Percentiles rank a stretch among this genome's conserved stretches.
phyloP scores from a whole-genome alignment of 129 eudicot genomes.

The Cynara cardunculus region DNA sequence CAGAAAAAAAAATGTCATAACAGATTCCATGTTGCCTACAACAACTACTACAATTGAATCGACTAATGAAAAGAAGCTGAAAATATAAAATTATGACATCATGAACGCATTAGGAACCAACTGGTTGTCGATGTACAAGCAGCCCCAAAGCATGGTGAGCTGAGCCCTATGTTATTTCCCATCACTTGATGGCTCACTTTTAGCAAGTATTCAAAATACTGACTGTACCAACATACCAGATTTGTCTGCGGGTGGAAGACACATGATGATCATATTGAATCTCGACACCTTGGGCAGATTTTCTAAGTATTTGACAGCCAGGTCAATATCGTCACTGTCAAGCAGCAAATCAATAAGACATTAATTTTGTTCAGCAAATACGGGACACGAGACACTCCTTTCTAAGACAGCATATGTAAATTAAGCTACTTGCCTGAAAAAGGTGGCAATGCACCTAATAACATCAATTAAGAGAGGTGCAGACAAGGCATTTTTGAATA shows the following conservation, averaged over 20 bases:
- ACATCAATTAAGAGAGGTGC: constrained; percentile 78
- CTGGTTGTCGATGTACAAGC: too few relatives aligned
- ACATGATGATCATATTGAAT: constrained; percentile 80
- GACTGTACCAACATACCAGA: constrained; percentile 18
- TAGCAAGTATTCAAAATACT: neutral
- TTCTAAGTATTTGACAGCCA: constrained; percentile 67
- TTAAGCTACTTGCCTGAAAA: constrained; percentile 55
- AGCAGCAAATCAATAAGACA: constrained; percentile 4
- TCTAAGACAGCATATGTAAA: neutral
- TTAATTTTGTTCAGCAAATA: neutral
- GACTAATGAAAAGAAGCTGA: neutral
- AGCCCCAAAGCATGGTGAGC: too few relatives aligned
- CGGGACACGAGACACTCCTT: neutral
- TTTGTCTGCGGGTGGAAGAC: constrained; percentile 76
- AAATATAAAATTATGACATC: neutral
- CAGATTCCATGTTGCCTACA: neutral
- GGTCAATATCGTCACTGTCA: constrained; percentile 65
- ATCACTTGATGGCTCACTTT: neutral
- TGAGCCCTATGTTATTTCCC: too few relatives aligned
- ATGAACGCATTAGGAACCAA: neutral
- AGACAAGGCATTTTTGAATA: constrained; percentile 83
- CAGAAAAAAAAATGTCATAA: constrained; percentile 5
- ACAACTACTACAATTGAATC: neutral
- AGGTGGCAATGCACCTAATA: constrained; percentile 61
- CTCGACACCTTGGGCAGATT: constrained; percentile 69